Percentiles rank a stretch among this genome's conserved stretches.
These are phyloP conservation scores for Dipteronia dyeriana DNA, from an alignment of 345 rosid species.

Conservation along the genomic window DNA sequence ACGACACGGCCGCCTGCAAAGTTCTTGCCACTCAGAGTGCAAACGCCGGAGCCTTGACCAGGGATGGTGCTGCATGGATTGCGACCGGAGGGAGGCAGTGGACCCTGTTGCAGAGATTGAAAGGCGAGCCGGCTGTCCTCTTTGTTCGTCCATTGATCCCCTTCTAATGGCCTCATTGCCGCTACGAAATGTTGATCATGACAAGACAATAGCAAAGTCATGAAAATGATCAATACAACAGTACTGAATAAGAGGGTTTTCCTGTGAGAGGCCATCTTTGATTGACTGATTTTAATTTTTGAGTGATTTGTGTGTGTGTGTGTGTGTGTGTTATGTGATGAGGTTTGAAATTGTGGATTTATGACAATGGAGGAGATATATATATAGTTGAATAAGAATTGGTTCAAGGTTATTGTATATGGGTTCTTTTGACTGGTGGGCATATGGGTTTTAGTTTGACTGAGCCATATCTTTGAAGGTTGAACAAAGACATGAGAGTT, in stretches of 20 bases:
- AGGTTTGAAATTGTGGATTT: neutral
- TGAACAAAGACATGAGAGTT: slow-evolving; percentile 11
- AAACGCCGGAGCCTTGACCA: slow-evolving; percentile 20
- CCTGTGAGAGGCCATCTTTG: neutral
- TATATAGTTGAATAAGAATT: neutral
- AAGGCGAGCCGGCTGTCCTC: slow-evolving; percentile 1
- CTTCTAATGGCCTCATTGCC: slow-evolving; percentile 24
- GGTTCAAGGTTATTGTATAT: neutral
- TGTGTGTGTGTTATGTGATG: too few relatives aligned
- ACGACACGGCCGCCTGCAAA: slow-evolving; percentile 23
- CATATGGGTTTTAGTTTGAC: slow-evolving; percentile 13
- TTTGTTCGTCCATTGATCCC: slow-evolving; percentile 15
- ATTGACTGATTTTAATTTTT: too few relatives aligned
- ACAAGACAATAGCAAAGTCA: neutral
- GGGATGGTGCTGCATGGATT: slow-evolving; percentile 32
- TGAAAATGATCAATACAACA: slow-evolving; percentile 4
- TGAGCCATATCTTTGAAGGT: slow-evolving; percentile 12
- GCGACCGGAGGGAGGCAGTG: slow-evolving; percentile 8
- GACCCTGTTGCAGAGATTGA: slow-evolving; percentile 26
- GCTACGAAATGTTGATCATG: slow-evolving; percentile 11
- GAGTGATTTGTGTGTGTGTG: too few relatives aligned
- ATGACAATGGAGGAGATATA: neutral
- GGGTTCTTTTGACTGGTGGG: neutral
- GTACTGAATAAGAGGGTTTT: slow-evolving; percentile 2
- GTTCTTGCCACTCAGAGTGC: slow-evolving; percentile 28